Base-by-base conservation (phyloP, 2,329 filamentous ascomycete genomes). In the Sporothrix sp. region DNA sequence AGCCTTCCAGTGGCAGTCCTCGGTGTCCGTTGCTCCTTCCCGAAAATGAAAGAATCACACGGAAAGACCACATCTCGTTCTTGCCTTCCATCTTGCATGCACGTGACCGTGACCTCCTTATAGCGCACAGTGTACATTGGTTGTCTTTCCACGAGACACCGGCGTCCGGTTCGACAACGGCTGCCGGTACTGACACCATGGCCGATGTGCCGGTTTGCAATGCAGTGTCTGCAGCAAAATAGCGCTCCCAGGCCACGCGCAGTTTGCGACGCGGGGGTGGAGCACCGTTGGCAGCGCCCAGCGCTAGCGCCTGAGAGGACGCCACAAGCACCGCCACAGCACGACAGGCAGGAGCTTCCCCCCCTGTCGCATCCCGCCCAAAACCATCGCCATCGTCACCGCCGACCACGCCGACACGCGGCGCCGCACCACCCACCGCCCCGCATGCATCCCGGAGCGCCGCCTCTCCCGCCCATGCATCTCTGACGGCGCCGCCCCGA, bases 321-420 rank as follows among this genome's bases (percentile, higher is more conserved):
- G 43, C 43, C 43, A 45, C 43, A 35, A 3, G 32, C 32, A 33
- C 43, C 33, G 43, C 43, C 43, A 45, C 43, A 45, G 7, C 1
- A 14, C 14, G 5, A 18, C 16, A 20, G 18, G 11, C 28, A 1
- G 11, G 43, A 45, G 43, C 43, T 45, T 42, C n/a, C n/a, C 10
- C 20, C 11, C 28, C 21, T 45, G 25, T 20, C n/a, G 14, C 42
- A 16, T 30, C 43, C 43, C 30, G 35, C 43, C 13, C 2, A 35
- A 45, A 14, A 35, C 20, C 33, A 33, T 45, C 42, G 30, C 16
- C 42, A 45, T 45, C 43, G 43, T 45, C 43, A 36, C 43, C 43
- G 21, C 30, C 25, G 30, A 20, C 30, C 30, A 20, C 30, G 20
- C 13, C 16, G 16, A 7, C 7, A 3, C 30, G 28, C 20, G 10